A percentile compares a stretch with the other conserved stretches of the same genome.
These are phyloP conservation scores for Malus hybrid DNA, from an alignment of 331 rosid species.

Conservation along the genomic window DNA sequence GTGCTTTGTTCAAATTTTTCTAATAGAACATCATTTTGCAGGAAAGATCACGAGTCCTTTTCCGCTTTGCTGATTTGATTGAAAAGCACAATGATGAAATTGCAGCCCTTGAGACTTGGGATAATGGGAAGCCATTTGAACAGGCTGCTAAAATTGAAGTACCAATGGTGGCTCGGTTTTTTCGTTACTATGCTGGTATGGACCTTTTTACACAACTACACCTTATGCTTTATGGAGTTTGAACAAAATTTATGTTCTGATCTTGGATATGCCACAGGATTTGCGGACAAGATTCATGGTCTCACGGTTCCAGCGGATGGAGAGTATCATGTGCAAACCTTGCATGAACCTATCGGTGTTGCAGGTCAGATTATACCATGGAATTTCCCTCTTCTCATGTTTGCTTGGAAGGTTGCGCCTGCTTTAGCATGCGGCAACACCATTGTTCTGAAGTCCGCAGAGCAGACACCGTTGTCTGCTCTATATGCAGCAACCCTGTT, in stretches of 20 bases:
- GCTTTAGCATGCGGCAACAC: conserved; percentile 80
- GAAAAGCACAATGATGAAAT: conserved; percentile 69
- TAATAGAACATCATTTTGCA: conserved; percentile 10
- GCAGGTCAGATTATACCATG: conserved; percentile 87
- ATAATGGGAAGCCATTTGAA: conserved; percentile 86
- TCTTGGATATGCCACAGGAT: conserved; percentile 41
- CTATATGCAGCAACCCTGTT: conserved; percentile 42
- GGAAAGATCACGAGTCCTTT: conserved; percentile 61
- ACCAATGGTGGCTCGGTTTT: conserved; percentile 59
- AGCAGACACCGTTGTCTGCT: conserved; percentile 82
- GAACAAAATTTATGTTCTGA: conserved; percentile 9
- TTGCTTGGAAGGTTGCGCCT: conserved; percentile 78
- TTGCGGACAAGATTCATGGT: conserved; percentile 95
- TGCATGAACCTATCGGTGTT: conserved; percentile 86
- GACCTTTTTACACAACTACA: background rate
- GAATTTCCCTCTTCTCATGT: conserved; percentile 83
- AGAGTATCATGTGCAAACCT: conserved; percentile 55
- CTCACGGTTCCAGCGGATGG: conserved; percentile 77
- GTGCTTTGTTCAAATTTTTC: background rate
- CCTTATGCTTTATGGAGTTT: background rate
- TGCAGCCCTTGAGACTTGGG: conserved; percentile 92
- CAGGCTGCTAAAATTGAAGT: conserved; percentile 62
- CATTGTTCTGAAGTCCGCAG: conserved; percentile 63
- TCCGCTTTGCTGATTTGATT: conserved; percentile 80
- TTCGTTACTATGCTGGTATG: conserved; percentile 88